phyloP scores from a whole-genome alignment of 2,329 filamentous ascomycete species.

The Venturia pyrina region DNA sequence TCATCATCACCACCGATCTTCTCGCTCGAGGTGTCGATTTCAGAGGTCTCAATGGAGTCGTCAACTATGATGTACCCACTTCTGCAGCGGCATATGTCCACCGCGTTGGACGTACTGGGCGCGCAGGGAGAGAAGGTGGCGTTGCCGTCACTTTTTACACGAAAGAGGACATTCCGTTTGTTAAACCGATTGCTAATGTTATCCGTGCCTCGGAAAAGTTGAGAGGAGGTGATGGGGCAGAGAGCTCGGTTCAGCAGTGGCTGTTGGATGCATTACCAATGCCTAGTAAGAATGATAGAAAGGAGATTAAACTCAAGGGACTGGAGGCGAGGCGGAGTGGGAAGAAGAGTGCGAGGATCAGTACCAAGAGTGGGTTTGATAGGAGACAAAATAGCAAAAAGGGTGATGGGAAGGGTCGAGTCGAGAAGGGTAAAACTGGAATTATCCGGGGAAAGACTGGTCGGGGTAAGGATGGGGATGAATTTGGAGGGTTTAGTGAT shows the following conservation, averaged over 20 bases:
- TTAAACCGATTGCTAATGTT: conserved; percentile 89
- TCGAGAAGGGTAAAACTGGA: background rate
- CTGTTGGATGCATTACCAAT: conserved; percentile 77
- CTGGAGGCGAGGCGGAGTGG: conserved; percentile 58
- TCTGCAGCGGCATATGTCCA: conserved; percentile 86
- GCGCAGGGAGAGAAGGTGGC: conserved; percentile 78
- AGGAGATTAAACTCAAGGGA: conserved; percentile 70
- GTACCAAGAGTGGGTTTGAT: conserved; percentile 46
- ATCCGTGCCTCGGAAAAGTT: conserved; percentile 75
- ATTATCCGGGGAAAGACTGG: background rate
- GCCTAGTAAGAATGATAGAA: conserved; percentile 72
- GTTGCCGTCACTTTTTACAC: conserved; percentile 92
- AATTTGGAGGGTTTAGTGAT: conserved; percentile 12
- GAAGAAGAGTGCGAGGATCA: conserved; percentile 55
- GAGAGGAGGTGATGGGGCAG: conserved; percentile 41
- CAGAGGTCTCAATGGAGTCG: conserved; percentile 85
- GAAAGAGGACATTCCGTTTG: conserved; percentile 80
- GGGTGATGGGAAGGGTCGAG: background rate
- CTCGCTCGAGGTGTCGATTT: conserved; percentile 91
- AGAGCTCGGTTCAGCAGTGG: conserved; percentile 64
- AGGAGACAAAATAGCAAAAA: background rate
- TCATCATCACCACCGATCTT: conserved; percentile 91
- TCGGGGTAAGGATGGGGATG: background rate
- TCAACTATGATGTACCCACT: conserved; percentile 96
- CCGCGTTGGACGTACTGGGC: conserved; percentile 80